Evolutionary conservation across 2,329 filamentous ascomycete species (phyloP).

Genomic region (Colletotrichum musae): DNA sequence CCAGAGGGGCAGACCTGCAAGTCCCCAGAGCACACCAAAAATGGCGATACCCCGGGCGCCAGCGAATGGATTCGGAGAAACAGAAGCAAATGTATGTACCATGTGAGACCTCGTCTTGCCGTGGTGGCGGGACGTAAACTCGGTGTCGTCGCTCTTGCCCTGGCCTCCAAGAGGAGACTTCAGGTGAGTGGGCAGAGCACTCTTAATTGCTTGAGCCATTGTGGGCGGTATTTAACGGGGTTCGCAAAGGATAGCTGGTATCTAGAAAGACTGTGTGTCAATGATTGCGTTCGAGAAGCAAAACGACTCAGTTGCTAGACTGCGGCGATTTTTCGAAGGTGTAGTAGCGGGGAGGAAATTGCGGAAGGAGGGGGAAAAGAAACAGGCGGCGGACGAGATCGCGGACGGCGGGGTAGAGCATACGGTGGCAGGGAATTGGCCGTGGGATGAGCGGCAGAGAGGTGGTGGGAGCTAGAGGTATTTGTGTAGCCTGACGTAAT

Average conservation of each 20-base stretch:
- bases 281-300: too few species aligned
- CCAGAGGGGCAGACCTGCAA: too few species aligned
- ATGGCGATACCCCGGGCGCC: background rate
- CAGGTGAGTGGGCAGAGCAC: conserved; percentile 87
- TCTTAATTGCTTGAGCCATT: conserved; percentile 81
- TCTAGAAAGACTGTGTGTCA: background rate
- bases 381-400: conserved; percentile 23
- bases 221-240: conserved; percentile 46
- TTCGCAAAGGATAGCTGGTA: conserved; percentile 19
- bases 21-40: background rate
- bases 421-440: conserved; percentile 32
- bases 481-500: conserved; percentile 42
- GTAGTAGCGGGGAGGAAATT: conserved; percentile 1
- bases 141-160: conserved; percentile 60
- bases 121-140: conserved; percentile 78
- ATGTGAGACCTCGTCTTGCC: conserved; percentile 90
- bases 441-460: conserved; percentile 27
- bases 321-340: background rate
- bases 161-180: conserved; percentile 65
- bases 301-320: too few species aligned
- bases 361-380: conserved; percentile 16
- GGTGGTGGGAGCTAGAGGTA: conserved; percentile 30
- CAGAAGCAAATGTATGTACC: conserved; percentile 68
- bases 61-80: conserved; percentile 24
- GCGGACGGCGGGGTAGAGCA: conserved; percentile 31